Evolutionary conservation across 179 eudicot genomes (phyloP), one percentile per base, ranked within the genome.

Genomic region (Carnegiea gigantea): DNA sequence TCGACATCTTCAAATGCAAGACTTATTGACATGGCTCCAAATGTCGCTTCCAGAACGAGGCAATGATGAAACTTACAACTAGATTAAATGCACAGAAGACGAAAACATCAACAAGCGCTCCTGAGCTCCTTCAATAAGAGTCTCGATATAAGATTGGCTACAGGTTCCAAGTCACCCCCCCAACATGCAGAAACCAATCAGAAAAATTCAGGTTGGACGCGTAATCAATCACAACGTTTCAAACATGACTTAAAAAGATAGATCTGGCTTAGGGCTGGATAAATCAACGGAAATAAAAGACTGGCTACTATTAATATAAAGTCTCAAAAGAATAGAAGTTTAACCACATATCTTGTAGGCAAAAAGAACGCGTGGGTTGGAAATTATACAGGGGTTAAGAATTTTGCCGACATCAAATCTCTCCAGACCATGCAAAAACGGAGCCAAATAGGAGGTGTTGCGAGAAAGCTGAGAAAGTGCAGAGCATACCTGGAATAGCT

Each of bases 61-160:
- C 17, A 82, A 83, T 20, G 89, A 87, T 28, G 85, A 70, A 79
- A 89, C 70, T 80, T 78, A 64, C 83, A 54, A 73, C 82, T 65
- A 83, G 87, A 70, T 78, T 85, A 80, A 89, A 83, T 64, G 86
- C 84, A 86, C 76, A 85, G 38, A 76, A n/a, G n/a, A n/a, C n/a
- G n/a, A n/a, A n/a, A 76, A 87, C 82, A 60, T 86, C 88, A 62
- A 51, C 78, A 65, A 87, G 83, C 78, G 80, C 76, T 78, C 79
- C 46, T 89, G 83, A 75, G 82, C 75, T 67, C 70, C 76, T 68
- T 73, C 64, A 78, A 85, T 83, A 36, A 90, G 88, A 80, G 75
- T 84, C 43, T 53, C 76, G 26, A 90, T 73, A 90, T 73, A 82
- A 81, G 76, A 82, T 83, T 90, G 87, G 89, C 33, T 4, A 60